Percentiles rank a stretch among this genome's conserved stretches.
These are phyloP conservation scores for Colletotrichum camelliae DNA, from an alignment of 2,329 filamentous ascomycete genomes.

Conservation along the genomic window DNA sequence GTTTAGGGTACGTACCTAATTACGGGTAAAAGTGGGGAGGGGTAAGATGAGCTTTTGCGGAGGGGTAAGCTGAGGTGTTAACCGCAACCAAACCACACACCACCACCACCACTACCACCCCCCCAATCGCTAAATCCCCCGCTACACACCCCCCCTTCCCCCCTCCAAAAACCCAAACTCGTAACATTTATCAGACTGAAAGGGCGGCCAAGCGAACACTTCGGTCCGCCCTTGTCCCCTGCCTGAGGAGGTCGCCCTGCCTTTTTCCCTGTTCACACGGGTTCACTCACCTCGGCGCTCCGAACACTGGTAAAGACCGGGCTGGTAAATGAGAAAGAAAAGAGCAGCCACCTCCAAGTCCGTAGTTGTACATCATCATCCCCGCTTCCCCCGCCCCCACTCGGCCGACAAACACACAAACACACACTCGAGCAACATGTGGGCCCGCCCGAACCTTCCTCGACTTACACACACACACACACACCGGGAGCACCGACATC, in stretches of 20 bases:
- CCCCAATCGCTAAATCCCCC: too few species aligned
- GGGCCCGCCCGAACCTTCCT: neutral
- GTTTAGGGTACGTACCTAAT: too few species aligned
- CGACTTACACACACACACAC: neutral
- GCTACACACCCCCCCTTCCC: too few species aligned
- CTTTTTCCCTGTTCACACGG: neutral
- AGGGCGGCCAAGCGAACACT: neutral
- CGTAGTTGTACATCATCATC: neutral
- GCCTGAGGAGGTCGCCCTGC: neutral
- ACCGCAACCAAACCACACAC: neutral
- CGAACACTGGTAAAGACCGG: neutral
- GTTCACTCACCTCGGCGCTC: neutral
- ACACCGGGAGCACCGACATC: neutral
- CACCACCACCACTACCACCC: neutral
- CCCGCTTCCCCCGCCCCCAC: neutral
- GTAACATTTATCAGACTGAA: neutral
- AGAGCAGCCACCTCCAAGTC: neutral
- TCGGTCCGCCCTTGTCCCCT: neutral
- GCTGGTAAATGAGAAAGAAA: neutral
- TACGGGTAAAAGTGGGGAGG: too few species aligned
- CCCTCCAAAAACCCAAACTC: neutral
- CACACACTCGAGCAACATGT: neutral
- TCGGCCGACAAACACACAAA: neutral
- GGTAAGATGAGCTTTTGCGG: too few species aligned
- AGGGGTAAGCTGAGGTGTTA: too few species aligned